phyloP scores from a whole-genome alignment of 1,139 yeast species.

The Blastobotrys raffinosifermentans region DNA sequence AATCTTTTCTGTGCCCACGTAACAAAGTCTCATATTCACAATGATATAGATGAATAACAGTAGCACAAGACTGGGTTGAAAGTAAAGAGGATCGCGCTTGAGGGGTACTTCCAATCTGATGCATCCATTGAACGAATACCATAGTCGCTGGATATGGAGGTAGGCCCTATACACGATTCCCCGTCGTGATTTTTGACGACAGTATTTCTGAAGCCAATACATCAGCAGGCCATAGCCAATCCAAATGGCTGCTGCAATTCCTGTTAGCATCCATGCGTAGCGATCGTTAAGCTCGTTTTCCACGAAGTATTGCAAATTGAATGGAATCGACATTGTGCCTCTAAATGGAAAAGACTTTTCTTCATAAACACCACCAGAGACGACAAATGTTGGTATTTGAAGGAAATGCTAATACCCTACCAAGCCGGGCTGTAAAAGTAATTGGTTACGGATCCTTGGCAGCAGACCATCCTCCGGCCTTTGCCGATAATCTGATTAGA shows the following conservation, averaged over 20 bases:
- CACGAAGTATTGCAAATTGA: slow-evolving; percentile 33
- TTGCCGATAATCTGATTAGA: too few relatives aligned
- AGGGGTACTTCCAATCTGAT: slow-evolving; percentile 27
- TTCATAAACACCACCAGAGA: not conserved
- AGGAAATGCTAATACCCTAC: too few relatives aligned
- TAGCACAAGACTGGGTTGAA: slow-evolving; percentile 41
- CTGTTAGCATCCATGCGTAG: slow-evolving; percentile 39
- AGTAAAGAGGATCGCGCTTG: slow-evolving; percentile 23
- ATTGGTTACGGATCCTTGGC: too few relatives aligned
- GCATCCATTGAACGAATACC: slow-evolving; percentile 34
- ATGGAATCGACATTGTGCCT: slow-evolving; percentile 26
- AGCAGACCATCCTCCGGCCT: too few relatives aligned
- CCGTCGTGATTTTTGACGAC: too few relatives aligned
- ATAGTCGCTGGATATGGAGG: slow-evolving; percentile 31
- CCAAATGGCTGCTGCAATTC: slow-evolving; percentile 30
- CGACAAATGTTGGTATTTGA: not conserved
- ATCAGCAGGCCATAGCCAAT: slow-evolving; percentile 39
- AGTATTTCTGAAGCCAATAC: slow-evolving; percentile 38
- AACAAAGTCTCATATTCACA: slow-evolving; percentile 26
- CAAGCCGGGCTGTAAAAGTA: too few relatives aligned
- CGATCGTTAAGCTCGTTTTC: slow-evolving; percentile 37
- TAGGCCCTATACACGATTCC: slow-evolving; percentile 14
- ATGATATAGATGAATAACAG: slow-evolving; percentile 31
- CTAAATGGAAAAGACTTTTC: not conserved
- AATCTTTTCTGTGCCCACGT: slow-evolving; percentile 36